Conservation (phyloP, 108 stramenopile genomes). For the Tribonema minus region DNA sequence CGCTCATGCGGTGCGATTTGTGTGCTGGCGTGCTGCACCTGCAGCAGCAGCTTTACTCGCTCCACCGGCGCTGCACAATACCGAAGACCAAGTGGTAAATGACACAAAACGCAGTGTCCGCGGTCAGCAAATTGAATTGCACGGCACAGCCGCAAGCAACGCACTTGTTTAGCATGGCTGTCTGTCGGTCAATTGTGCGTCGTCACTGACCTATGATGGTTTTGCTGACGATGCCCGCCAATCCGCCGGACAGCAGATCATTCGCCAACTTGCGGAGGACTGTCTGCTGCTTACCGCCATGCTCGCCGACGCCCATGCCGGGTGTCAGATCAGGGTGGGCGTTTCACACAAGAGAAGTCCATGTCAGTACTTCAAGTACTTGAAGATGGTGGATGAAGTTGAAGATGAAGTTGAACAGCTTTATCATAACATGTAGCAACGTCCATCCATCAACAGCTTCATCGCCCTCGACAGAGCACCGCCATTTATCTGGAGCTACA, state of each 20-base stretch:
- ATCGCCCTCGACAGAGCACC: too few species aligned
- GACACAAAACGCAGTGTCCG: background rate
- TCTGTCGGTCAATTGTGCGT: background rate
- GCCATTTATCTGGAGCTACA: too few species aligned
- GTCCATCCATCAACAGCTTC: too few species aligned
- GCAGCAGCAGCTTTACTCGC: slow-evolving; percentile 98
- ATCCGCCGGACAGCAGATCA: slow-evolving; percentile 22
- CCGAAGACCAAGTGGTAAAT: background rate
- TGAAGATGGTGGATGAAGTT: too few species aligned
- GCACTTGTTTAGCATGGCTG: background rate
- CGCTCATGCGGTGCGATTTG: slow-evolving; percentile 92
- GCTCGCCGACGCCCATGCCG: too few species aligned
- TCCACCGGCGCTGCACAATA: slow-evolving; percentile 74
- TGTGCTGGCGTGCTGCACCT: slow-evolving; percentile 86
- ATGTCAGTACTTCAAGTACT: too few species aligned
- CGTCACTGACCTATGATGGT: slow-evolving; percentile 4
- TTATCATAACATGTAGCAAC: too few species aligned
- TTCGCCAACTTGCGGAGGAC: slow-evolving; percentile 10
- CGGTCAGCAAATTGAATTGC: background rate
- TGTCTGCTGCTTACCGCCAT: too few species aligned
- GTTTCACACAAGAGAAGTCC: too few species aligned
- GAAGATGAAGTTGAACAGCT: too few species aligned
- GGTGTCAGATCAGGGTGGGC: too few species aligned
- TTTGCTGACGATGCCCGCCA: slow-evolving; percentile 11
- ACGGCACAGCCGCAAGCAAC: background rate